Evolutionary conservation across 1,139 yeast species (phyloP), one percentile per base, ranked within the genome.

Genomic region (Groenewaldozyma auringiensis): DNA sequence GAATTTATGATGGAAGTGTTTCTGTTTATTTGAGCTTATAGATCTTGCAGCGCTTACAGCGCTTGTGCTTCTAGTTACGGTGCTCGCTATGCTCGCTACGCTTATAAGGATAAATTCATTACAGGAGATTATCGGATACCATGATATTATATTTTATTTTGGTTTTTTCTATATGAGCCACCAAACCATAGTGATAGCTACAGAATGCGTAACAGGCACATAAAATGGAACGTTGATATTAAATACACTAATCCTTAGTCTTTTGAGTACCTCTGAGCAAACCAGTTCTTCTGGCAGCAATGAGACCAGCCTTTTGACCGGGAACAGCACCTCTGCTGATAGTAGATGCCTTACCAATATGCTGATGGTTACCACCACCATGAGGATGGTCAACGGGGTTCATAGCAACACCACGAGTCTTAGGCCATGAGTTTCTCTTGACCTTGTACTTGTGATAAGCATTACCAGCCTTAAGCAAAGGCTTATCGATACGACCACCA

Each of bases 351-450:
- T 92, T 92, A 89, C 98, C 97, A 82, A 92, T 92, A 76, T 92
- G 98, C 82, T 92, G 98, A 79, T 92, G 98, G 96, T 92, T 92
- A 92, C 98, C 98, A 89, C 98, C 98, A 85, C 98, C 98, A 76
- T 89, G 97, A 74, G 97, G 97, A 81, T 89, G 97, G 75, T 89
- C 97, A 72, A 89, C 97, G 76, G 97, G 97, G 80, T 88, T 82
- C 96, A 88, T 88, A 73, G 96, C 96, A 73, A 88, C 96, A 88
- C 96, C 97, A 80, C 96, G 87, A 71, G 96, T 89, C 85, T 85
- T 87, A 77, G 96, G 96, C 96, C 96, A 88, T 62, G 95, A 86
- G 95, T 89, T 86, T 79, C 96, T 83, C 94, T 89, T 88, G 68
- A 87, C 95, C 79, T 77, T 87, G 92, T 82, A 87, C 81, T 92